phyloP scores from a whole-genome alignment of 2,329 filamentous ascomycete genomes.

The Colletotrichum sp. region DNA sequence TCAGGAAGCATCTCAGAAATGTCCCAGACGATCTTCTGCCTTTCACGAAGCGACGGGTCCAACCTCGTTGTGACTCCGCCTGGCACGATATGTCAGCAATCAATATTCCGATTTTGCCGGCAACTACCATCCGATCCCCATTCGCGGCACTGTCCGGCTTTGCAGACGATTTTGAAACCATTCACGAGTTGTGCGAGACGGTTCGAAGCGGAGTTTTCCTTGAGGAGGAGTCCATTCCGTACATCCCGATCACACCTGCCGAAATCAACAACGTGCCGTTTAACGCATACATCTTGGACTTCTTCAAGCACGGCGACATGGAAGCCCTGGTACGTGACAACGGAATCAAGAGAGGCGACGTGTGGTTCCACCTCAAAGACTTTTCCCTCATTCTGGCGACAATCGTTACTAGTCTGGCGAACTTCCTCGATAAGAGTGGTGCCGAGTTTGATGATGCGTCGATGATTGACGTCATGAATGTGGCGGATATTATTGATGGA shows the following conservation, averaged over 20 bases:
- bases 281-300: slow-evolving; percentile 77
- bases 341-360: slow-evolving; percentile 66
- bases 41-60: slow-evolving; percentile 47
- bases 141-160: slow-evolving; percentile 77
- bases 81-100: not conserved
- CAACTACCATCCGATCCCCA: slow-evolving; percentile 62
- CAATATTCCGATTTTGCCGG: slow-evolving; percentile 29
- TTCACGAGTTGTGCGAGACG: slow-evolving; percentile 71
- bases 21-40: slow-evolving; percentile 61
- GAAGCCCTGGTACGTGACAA: slow-evolving; percentile 67
- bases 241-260: slow-evolving; percentile 65
- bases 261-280: slow-evolving; percentile 53
- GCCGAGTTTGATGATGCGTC: slow-evolving; percentile 30
- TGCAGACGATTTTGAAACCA: slow-evolving; percentile 65
- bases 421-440: slow-evolving; percentile 47
- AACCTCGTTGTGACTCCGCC: not conserved
- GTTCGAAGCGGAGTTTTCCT: slow-evolving; percentile 74
- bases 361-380: slow-evolving; percentile 75
- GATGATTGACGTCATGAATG: slow-evolving; percentile 49
- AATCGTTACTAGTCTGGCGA: slow-evolving; percentile 69
- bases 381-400: slow-evolving; percentile 67
- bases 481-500: slow-evolving; percentile 45
- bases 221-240: slow-evolving; percentile 75
- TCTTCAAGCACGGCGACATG: slow-evolving; percentile 75
- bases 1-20: slow-evolving; percentile 64